Evolutionary conservation across 2,329 filamentous ascomycete species (phyloP).

Genomic region (Botryosphaeria dothidea): DNA sequence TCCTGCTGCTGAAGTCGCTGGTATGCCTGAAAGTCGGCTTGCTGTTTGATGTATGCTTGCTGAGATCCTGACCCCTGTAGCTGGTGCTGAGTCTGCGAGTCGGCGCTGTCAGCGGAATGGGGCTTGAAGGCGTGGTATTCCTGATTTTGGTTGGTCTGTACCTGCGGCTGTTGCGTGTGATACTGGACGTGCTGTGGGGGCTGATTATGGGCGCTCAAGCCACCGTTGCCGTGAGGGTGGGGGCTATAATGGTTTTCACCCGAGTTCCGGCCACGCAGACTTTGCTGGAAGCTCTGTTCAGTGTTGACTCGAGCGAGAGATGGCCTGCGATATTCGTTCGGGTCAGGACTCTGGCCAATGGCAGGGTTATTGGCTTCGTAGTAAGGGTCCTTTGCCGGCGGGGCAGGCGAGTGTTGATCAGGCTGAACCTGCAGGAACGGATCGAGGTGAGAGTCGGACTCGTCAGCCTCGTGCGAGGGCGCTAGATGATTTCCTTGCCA

Average conservation of each 20-base stretch:
- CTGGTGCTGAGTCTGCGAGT: constrained; percentile 34
- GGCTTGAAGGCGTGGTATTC: constrained; percentile 33
- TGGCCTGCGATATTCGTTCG: constrained; percentile 4
- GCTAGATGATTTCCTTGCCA: constrained; percentile 31
- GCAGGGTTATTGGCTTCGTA: constrained; percentile 19
- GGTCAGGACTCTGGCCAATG: constrained; percentile 3
- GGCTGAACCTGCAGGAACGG: constrained; percentile 38
- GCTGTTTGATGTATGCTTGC: constrained; percentile 3
- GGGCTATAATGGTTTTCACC: constrained; percentile 43
- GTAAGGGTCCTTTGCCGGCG: constrained; percentile 37
- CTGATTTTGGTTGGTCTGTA: constrained; percentile 14
- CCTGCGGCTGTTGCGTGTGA: constrained; percentile 12
- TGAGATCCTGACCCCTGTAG: constrained; percentile 21
- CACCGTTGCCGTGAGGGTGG: constrained; percentile 33
- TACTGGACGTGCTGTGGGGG: constrained; percentile 15
- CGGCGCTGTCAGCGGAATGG: constrained; percentile 32
- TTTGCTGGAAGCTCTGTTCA: constrained; percentile 34
- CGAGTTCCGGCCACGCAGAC: constrained; percentile 29
- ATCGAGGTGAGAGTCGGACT: constrained; percentile 30
- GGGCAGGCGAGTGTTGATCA: constrained; percentile 30
- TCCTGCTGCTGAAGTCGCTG: constrained; percentile 34
- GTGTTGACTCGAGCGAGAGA: constrained; percentile 38
- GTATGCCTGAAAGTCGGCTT: constrained; percentile 26
- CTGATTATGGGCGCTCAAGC: constrained; percentile 10
- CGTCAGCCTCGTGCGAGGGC: constrained; percentile 38